Conservation (phyloP, 2,329 filamentous ascomycete species). For the Byssochlamys sp. region DNA sequence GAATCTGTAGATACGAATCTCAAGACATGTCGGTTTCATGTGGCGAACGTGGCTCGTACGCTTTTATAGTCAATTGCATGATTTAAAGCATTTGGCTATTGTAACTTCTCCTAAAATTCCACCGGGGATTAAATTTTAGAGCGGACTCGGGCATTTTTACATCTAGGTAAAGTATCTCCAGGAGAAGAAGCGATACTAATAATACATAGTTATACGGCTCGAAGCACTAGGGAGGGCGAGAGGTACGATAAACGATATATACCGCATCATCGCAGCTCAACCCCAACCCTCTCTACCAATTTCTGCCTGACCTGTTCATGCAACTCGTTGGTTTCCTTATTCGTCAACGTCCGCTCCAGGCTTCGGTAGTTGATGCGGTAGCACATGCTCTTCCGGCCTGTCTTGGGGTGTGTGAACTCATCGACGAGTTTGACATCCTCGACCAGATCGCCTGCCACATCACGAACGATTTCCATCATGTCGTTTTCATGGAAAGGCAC, state of each 20-base stretch:
- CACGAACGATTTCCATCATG: constrained; percentile 87
- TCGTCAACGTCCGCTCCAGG: constrained; percentile 80
- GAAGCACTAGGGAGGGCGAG: background rate
- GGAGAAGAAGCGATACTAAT: background rate
- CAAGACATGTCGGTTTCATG: background rate
- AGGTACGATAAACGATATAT: background rate
- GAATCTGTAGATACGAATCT: background rate
- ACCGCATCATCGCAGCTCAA: constrained; percentile 59
- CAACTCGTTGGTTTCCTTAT: constrained; percentile 65
- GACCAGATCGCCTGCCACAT: constrained; percentile 68
- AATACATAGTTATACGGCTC: background rate
- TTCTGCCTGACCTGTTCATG: constrained; percentile 58
- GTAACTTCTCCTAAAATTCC: background rate
- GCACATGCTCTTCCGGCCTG: constrained; percentile 71
- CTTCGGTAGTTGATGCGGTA: constrained; percentile 92
- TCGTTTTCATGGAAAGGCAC: constrained; percentile 80
- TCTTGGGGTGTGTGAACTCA: constrained; percentile 80
- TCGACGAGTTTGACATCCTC: constrained; percentile 82
- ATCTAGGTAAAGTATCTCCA: background rate
- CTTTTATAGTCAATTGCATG: background rate
- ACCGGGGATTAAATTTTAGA: background rate
- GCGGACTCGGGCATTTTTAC: background rate
- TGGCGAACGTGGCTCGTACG: background rate
- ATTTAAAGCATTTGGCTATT: background rate
- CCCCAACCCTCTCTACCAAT: constrained; percentile 62